phyloP scores from a whole-genome alignment of 2,329 filamentous ascomycete genomes.

The Simplicillium sp. region DNA sequence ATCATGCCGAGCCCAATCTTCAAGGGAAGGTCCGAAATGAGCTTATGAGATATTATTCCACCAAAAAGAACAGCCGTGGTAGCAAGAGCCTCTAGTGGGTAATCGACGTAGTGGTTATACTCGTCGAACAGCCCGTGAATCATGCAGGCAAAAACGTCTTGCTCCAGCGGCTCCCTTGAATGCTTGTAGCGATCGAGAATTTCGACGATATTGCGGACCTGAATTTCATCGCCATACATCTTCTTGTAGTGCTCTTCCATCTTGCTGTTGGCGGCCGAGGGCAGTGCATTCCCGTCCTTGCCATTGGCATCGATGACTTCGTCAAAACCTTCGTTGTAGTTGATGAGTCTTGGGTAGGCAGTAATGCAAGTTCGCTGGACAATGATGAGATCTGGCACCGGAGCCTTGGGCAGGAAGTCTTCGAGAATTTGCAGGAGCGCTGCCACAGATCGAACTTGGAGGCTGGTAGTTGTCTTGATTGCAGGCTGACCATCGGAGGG shows the following conservation, averaged over 20 bases:
- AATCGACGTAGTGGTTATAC: constrained; percentile 90
- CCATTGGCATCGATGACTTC: constrained; percentile 84
- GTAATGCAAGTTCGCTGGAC: constrained; percentile 85
- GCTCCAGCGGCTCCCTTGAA: constrained; percentile 73
- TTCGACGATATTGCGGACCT: constrained; percentile 77
- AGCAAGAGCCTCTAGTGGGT: constrained; percentile 89
- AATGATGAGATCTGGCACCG: constrained; percentile 60
- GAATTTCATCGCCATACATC: constrained; percentile 90
- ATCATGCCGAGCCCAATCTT: constrained; percentile 97
- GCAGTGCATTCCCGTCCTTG: constrained; percentile 69
- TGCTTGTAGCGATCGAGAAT: constrained; percentile 80
- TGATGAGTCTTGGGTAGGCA: constrained; percentile 87
- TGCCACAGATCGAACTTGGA: constrained; percentile 79
- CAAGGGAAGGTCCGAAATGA: constrained; percentile 82
- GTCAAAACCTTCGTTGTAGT: constrained; percentile 88
- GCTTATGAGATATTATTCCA: constrained; percentile 87
- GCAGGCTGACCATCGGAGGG: constrained; percentile 50
- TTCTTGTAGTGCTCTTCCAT: constrained; percentile 98
- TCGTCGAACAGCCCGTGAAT: constrained; percentile 96
- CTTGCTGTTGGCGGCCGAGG: constrained; percentile 68
- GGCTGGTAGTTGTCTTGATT: constrained; percentile 56
- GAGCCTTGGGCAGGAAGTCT: constrained; percentile 51
- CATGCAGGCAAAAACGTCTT: constrained; percentile 97
- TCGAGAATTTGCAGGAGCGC: constrained; percentile 72
- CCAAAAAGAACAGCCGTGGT: constrained; percentile 96